Evolutionary conservation across 2,329 filamentous ascomycete species (phyloP), one percentile per base, ranked within the genome.

Genomic region (Botryotinia globosa): DNA sequence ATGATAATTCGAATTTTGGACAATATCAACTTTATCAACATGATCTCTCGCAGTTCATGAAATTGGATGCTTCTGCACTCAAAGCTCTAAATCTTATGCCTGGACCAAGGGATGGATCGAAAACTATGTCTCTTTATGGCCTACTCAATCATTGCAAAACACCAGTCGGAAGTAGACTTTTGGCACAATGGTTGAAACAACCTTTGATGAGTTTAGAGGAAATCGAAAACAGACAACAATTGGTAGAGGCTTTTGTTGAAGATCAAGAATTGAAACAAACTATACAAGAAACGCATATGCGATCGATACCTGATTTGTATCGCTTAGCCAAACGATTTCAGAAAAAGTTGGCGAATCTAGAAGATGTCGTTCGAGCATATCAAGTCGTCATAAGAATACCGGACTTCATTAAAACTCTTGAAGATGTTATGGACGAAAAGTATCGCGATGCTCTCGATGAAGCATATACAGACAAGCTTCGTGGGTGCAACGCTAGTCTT

Each of bases 1-100:
- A 96, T 44, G 96, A 99, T 80, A 85, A 93, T 1, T 94, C 93
- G 72, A 99, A 99, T 82, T 98, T 98, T 81, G 96, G 97, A 4
- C 95, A 99, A 80, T 99, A 97, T 80, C 93, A 95, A 81, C 88
- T 99, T 25, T 99, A 98, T 80, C 96, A 99, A 82, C 96, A 99
- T 82, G 96, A 99, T 80, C 84, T 99, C 62, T 91, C 94, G 2
- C 94, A 99, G 79, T 99, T 94, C 81, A 99, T 99, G 96, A 99
- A 98, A 83, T 87, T 99, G 7, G 96, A 99, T 82, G 94, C 97
- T 0, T 94, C 96, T 1, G 96, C 96, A 0, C 85, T 99, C 61
- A 95, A 97, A 79, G 96, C 96, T 0, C 87, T 99, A 71, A 99
- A 99, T 79, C 87, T 99, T 54, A 98, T 99, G 94, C 97, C 96